A percentile compares a stretch with the other conserved stretches of the same genome.
phyloP scores from a whole-genome alignment of 768 basidiomycete genomes.

The Mycena olivaceomarginata region DNA sequence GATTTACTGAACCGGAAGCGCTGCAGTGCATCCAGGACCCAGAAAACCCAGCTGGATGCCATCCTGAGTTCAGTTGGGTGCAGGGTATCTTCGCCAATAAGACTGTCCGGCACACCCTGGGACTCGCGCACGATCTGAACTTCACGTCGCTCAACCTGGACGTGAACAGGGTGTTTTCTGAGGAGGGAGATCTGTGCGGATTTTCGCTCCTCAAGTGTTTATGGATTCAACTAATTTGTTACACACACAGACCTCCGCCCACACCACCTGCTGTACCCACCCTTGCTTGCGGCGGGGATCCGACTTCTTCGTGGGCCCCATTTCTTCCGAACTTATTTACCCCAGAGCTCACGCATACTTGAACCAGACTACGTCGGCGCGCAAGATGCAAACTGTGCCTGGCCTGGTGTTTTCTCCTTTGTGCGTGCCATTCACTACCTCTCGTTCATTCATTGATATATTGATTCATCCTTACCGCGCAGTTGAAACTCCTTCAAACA shows the following conservation, averaged over 20 bases:
- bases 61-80: slow-evolving; percentile 46
- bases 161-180: slow-evolving; percentile 40
- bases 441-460: too few species aligned
- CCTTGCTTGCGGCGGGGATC: slow-evolving; percentile 50
- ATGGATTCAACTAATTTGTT: too few species aligned
- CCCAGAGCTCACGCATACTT: not conserved
- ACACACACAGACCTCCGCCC: slow-evolving; percentile 1
- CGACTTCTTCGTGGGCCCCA: slow-evolving; percentile 47
- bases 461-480: too few species aligned
- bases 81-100: slow-evolving; percentile 42
- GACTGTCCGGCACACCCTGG: slow-evolving; percentile 33
- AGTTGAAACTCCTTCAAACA: slow-evolving; percentile 49
- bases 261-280: slow-evolving; percentile 49
- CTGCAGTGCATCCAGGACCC: not conserved
- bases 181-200: slow-evolving; percentile 45
- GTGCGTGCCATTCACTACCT: slow-evolving; percentile 27
- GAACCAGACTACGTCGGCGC: slow-evolving; percentile 52
- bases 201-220: not conserved
- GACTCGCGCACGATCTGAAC: slow-evolving; percentile 45
- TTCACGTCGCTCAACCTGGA: too few species aligned
- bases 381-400: slow-evolving; percentile 52
- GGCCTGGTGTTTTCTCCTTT: slow-evolving; percentile 52
- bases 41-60: slow-evolving; percentile 6
- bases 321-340: too few species aligned
- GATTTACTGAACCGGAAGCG: too few species aligned